Evolutionary conservation across 768 basidiomycete species (phyloP).

Genomic region (Russula foetens): DNA sequence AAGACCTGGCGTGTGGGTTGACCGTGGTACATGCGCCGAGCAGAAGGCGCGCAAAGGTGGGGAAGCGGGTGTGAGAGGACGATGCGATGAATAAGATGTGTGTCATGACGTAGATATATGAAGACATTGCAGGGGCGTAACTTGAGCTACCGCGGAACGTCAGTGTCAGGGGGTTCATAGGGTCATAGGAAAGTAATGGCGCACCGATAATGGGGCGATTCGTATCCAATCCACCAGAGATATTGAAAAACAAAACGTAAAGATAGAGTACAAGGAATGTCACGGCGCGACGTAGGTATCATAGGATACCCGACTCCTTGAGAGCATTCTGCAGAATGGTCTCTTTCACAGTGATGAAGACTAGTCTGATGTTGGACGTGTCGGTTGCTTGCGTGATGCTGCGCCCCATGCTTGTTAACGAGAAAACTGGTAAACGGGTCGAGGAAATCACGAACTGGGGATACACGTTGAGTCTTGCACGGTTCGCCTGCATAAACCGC

Average conservation of each 20-base stretch:
- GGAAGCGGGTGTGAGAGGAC: neutral
- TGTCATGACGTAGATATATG: conserved; percentile 13
- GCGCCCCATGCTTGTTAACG: neutral
- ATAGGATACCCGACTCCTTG: conserved; percentile 79
- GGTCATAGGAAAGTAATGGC: neutral
- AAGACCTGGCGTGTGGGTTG: neutral
- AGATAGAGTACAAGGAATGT: conserved; percentile 14
- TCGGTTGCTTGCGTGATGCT: conserved; percentile 87
- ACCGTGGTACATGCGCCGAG: neutral
- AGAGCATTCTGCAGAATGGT: conserved; percentile 88
- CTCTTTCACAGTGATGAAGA: conserved; percentile 86
- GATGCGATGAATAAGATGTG: conserved; percentile 17
- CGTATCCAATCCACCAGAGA: conserved; percentile 16
- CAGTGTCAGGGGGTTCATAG: neutral
- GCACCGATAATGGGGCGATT: conserved; percentile 11
- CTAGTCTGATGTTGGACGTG: conserved; percentile 71
- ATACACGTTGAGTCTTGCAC: conserved; percentile 78
- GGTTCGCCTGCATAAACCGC: conserved; percentile 90
- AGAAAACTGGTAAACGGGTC: neutral
- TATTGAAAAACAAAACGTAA: conserved; percentile 1
- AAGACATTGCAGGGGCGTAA: conserved; percentile 17
- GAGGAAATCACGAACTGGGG: conserved; percentile 57
- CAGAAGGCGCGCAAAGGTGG: neutral
- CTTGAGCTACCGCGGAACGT: conserved; percentile 2
- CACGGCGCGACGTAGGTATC: conserved; percentile 11